These are phyloP conservation scores for Acaromyces ingoldii DNA, from an alignment of 1,284 basidiomycete species.

Conservation along the genomic window DNA sequence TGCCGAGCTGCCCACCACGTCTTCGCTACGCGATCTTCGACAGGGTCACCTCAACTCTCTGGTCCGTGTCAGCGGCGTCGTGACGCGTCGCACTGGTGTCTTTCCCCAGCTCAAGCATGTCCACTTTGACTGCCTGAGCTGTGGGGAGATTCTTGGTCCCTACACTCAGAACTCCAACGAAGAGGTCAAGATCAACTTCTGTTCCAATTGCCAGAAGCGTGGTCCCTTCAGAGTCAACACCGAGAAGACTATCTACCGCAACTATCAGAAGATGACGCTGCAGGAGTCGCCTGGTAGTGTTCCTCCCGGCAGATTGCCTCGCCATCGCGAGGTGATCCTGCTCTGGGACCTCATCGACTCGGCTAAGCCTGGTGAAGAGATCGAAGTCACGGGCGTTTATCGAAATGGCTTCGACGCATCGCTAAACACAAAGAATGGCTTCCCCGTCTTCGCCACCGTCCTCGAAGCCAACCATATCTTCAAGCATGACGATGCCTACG, in stretches of 20 bases:
- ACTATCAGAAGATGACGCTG: constrained; percentile 97
- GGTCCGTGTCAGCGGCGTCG: constrained; percentile 92
- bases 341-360: constrained; percentile 97
- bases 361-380: constrained; percentile 96
- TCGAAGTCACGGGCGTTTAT: constrained; percentile 88
- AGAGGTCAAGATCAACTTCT: constrained; percentile 81
- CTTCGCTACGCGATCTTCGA: constrained; percentile 86
- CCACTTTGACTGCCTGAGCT: constrained; percentile 85
- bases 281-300: constrained; percentile 99
- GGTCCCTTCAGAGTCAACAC: constrained; percentile 96
- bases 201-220: constrained; percentile 84
- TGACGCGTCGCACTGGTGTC: constrained; percentile 89
- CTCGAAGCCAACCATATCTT: constrained; percentile 85
- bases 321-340: constrained; percentile 92
- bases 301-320: constrained; percentile 88
- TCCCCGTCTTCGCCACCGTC: constrained; percentile 97
- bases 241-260: constrained; percentile 97
- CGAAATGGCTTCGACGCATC: constrained; percentile 98
- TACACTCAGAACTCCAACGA: constrained; percentile 95
- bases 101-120: constrained; percentile 99
- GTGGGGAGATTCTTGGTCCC: constrained; percentile 83
- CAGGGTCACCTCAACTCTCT: constrained; percentile 89
- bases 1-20: constrained; percentile 81
- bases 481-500: constrained; percentile 90
- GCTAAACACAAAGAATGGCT: constrained; percentile 96